A percentile compares a stretch with the other conserved stretches of the same genome.
Evolutionary conservation across 139 green algal species (phyloP).

Genomic region (Closterium sp.): DNA sequence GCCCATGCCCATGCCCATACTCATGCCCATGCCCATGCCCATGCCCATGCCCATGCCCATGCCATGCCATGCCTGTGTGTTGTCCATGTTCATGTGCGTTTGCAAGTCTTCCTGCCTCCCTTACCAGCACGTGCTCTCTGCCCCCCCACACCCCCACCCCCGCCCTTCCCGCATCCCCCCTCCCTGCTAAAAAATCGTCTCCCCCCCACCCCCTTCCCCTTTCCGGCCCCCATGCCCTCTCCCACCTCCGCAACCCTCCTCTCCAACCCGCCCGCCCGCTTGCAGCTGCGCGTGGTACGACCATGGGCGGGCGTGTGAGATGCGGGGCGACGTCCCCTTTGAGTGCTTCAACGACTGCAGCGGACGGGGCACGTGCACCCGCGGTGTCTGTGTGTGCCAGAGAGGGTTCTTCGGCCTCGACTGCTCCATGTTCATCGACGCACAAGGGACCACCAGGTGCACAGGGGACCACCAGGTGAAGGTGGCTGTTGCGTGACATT

Average conservation of each 20-base stretch:
- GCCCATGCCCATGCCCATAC: too few species aligned
- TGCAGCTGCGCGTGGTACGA: background rate
- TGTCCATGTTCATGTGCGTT: background rate
- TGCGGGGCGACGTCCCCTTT: slow-evolving; percentile 11
- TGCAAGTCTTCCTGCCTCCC: background rate
- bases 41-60: background rate
- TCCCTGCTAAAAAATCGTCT: too few species aligned
- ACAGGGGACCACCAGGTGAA: too few species aligned
- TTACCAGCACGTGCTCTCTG: too few species aligned
- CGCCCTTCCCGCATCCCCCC: too few species aligned
- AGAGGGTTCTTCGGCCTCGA: slow-evolving; percentile 33
- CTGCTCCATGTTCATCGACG: slow-evolving; percentile 36
- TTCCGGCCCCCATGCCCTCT: background rate
- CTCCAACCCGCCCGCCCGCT: background rate
- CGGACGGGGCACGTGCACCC: slow-evolving; percentile 10
- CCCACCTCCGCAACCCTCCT: background rate
- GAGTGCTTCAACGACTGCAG: slow-evolving; percentile 35
- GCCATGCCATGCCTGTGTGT: background rate
- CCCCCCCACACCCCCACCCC: too few species aligned
- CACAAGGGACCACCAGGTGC: background rate
- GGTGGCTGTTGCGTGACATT: too few species aligned
- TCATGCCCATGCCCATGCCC: too few species aligned
- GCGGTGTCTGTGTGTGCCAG: slow-evolving; percentile 38
- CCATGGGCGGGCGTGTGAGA: background rate
- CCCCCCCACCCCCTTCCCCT: background rate